These are phyloP conservation scores for Vigna hirtella DNA, from an alignment of 306 rosid genomes.

Conservation along the genomic window DNA sequence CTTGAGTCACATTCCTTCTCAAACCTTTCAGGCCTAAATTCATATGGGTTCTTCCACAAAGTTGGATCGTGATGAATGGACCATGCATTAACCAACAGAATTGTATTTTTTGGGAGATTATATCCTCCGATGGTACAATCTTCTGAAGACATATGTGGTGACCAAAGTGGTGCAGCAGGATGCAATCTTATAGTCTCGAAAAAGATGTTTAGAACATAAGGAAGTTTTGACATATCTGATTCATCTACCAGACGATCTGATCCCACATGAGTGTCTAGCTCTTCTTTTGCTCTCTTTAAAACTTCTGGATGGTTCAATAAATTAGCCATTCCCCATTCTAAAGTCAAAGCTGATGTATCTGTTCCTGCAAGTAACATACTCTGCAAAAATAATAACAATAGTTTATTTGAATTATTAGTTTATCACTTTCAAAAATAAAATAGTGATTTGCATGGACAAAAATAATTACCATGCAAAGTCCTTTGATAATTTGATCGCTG, in stretches of 20 bases:
- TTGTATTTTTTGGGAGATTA: background rate
- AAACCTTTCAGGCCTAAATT: constrained; percentile 10
- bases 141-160: background rate
- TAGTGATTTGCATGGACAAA: background rate
- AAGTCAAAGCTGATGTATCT: background rate
- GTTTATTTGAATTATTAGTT: background rate
- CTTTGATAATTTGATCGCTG: constrained; percentile 16
- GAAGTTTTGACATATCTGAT: background rate
- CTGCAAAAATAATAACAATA: background rate
- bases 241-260: background rate
- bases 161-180: background rate
- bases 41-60: background rate
- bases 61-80: constrained; percentile 7
- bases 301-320: constrained; percentile 7
- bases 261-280: background rate
- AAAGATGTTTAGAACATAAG: background rate
- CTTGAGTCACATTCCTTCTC: background rate
- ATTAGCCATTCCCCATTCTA: constrained; percentile 16
- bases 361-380: constrained; percentile 7
- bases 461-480: background rate
- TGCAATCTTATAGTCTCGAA: background rate
- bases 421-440: no score
- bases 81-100: background rate
- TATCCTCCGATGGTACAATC: background rate
- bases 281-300: background rate